Evolutionary conservation across 441 rosid species (phyloP).

Genomic region (Erodium chrysanthum): DNA sequence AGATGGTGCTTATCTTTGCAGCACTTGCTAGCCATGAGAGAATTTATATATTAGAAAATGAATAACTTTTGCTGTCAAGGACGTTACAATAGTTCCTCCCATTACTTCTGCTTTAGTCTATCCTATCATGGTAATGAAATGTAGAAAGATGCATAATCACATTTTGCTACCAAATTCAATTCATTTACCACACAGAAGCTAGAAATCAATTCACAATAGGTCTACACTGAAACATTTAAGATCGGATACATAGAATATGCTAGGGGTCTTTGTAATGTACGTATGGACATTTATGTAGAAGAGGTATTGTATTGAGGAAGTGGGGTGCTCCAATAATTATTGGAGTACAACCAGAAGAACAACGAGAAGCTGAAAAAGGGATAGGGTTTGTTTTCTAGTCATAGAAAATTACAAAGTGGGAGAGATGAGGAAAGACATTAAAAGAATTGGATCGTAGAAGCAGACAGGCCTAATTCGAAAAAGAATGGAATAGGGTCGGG

Average conservation of each 20-base stretch:
- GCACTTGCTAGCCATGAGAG: conserved; percentile 7
- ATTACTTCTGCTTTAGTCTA: not conserved
- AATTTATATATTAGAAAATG: not conserved
- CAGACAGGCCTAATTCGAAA: conserved; percentile 8
- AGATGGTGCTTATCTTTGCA: conserved; percentile 9
- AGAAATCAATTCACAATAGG: not conserved
- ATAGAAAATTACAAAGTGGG: conserved; percentile 6
- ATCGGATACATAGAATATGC: not conserved
- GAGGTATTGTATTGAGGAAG: not conserved
- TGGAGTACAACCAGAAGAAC: conserved; percentile 11
- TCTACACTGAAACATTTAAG: not conserved
- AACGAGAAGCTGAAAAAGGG: conserved; percentile 7
- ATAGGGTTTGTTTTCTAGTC: conserved; percentile 5
- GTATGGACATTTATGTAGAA: not conserved
- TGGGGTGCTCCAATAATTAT: conserved; percentile 6
- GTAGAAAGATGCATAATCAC: not conserved
- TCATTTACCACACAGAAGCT: not conserved
- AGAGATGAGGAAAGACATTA: conserved; percentile 1
- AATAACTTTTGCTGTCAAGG: conserved; percentile 3
- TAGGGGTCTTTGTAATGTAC: not conserved
- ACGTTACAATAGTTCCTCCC: not conserved
- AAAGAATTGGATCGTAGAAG: not conserved
- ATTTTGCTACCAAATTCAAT: not conserved
- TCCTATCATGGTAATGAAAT: not conserved
- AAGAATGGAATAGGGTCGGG: conserved; percentile 6